A percentile compares a stretch with the other conserved stretches of the same genome.
These are phyloP conservation scores for Talaromyces atroroseus DNA, from an alignment of 2,329 filamentous ascomycete genomes.

Conservation along the genomic window DNA sequence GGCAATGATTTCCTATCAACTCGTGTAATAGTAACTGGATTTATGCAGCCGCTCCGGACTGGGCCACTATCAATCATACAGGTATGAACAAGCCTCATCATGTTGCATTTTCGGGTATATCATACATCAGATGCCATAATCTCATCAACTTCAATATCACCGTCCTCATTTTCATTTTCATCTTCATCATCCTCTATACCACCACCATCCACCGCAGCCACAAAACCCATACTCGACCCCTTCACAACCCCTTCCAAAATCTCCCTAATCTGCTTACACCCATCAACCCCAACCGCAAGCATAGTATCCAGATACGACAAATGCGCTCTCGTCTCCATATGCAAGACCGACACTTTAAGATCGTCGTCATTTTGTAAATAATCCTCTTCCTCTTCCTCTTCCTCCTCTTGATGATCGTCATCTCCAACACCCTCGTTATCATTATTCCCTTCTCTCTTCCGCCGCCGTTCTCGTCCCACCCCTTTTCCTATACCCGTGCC, in stretches of 20 bases:
- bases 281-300: conserved; percentile 86
- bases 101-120: neutral
- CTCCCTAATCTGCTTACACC: conserved; percentile 76
- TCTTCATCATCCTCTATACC: neutral
- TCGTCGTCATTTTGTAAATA: conserved; percentile 19
- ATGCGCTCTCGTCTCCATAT: conserved; percentile 87
- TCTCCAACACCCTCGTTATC: conserved; percentile 15
- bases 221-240: conserved; percentile 31
- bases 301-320: conserved; percentile 76
- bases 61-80: too few relatives aligned
- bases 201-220: neutral
- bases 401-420: neutral
- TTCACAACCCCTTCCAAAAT: conserved; percentile 72
- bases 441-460: neutral
- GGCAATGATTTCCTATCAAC: neutral
- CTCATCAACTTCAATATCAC: neutral
- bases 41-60: too few relatives aligned
- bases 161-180: neutral
- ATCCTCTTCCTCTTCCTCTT: conserved; percentile 21
- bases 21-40: too few relatives aligned
- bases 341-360: conserved; percentile 65
- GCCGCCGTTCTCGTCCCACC: neutral
- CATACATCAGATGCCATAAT: neutral
- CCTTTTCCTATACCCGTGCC: conserved; percentile 32
- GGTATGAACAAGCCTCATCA: too few relatives aligned